Base-by-base conservation (phyloP, 2,329 filamentous ascomycete genomes). In the Zalaria obscura region DNA sequence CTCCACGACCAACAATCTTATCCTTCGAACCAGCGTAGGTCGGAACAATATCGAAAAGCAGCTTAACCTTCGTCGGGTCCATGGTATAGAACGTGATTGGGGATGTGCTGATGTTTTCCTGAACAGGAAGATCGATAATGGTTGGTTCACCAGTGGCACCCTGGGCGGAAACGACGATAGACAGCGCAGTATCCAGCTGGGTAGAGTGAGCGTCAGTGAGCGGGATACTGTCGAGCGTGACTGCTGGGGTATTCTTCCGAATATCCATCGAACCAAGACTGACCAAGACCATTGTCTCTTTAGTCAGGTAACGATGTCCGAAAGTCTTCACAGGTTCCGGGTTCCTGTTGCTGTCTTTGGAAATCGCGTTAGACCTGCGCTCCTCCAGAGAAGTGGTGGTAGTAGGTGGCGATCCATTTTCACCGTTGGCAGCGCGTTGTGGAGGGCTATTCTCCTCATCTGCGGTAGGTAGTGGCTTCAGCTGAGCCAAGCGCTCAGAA, bases 181-280 rank as follows among this genome's bases (percentile, higher is more conserved):
- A 96, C 5, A 98, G 66, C 2, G 89, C 88, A 2, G 91, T 96
- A 51, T 98, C 91, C 8, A 96, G 75, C 60, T 95, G 85, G 0
- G 91, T 96, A 4, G 81, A 80, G 58, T 96, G 89, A 0, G 88
- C 91, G 57, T 91, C 81, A 0, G 79, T 76, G 40, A 96, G 71
- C 0, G 89, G 87, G 40, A 96, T 91, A 26, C 78, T 80, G 50
- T 96, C 91, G 25, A 98, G 71, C 48, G 78, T 84, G 36, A 98
- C 88, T 0, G 89, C 79, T 36, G 85, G 76, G 4, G 80, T 66
- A 29, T 76, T 73, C 62, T 91, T 94, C 41, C 87, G 77, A 65
- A 84, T 83, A 56, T 98, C 91, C 84, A 95, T 94, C 0, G 85
- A 89, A 0, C 91, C 91, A 5, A 98, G 67, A 54, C 86, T 95